Percentiles rank a stretch among this genome's conserved stretches.
Conservation (phyloP, 768 basidiomycete species). For the Pleurotus salmoneostramineus region DNA sequence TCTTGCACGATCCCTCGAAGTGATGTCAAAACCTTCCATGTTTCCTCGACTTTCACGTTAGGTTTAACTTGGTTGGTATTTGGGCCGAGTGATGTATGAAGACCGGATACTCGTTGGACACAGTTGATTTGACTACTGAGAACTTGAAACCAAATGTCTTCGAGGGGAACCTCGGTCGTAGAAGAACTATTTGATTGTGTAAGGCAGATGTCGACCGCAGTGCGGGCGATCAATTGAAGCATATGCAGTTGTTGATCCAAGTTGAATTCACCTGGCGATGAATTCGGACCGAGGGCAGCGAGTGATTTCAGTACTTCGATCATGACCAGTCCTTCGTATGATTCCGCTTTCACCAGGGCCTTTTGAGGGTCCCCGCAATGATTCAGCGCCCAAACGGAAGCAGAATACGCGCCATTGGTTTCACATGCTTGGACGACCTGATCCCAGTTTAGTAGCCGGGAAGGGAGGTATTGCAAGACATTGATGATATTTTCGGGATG, state of each 20-base stretch:
- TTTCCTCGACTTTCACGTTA: conserved; percentile 14
- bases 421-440: conserved; percentile 65
- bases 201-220: conserved; percentile 67
- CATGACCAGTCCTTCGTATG: conserved; percentile 50
- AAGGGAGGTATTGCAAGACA: conserved; percentile 53
- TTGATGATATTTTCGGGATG: conserved; percentile 61
- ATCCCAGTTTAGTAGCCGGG: conserved; percentile 50
- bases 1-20: conserved; percentile 78
- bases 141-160: conserved; percentile 89
- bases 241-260: conserved; percentile 37
- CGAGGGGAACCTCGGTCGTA: conserved; percentile 43
- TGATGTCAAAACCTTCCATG: conserved; percentile 36
- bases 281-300: conserved; percentile 8
- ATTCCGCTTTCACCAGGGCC: conserved; percentile 66
- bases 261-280: conserved; percentile 15
- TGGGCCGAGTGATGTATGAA: conserved; percentile 19
- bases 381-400: conserved; percentile 79
- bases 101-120: conserved; percentile 65
- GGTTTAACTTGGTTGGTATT: conserved; percentile 2
- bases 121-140: conserved; percentile 78
- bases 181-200: conserved; percentile 50
- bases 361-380: conserved; percentile 55
- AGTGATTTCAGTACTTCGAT: conserved; percentile 38
- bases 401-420: conserved; percentile 59
- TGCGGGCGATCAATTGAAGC: conserved; percentile 54